Base-by-base conservation (phyloP, 129 eudicot genomes). In the Oenanthe sinensis region DNA sequence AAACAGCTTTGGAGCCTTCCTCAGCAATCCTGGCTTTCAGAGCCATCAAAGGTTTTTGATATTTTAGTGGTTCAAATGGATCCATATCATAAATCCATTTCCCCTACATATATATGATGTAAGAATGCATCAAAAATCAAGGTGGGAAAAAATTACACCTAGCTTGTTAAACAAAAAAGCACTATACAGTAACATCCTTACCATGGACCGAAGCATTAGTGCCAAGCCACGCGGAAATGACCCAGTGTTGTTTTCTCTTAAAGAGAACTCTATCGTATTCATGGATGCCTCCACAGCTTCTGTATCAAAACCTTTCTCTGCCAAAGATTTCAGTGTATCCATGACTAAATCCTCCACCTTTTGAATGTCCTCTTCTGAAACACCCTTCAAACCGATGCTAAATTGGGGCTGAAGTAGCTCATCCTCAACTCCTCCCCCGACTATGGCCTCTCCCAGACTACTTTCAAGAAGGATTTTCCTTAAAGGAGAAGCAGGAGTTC, bases 61-160 rank as follows among this genome's bases (percentile, higher is more conserved):
- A 96, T 80, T 92, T 96, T 71, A 96, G 78, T 79, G 99, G 99
- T 78, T 90, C 91, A 78, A 96, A 96, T 37, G 99, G 99, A 82
- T 96, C 91, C 99, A 86, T 83, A 76, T 92, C 99, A 96, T 96
- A 96, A 19, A 96, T 83, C 99, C 99, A 96, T 81, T 96, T 96
- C 46, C 97, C 99, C 99, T 95, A 70, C 55, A 79, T 86, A 26
- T 47, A 30, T 68, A 46, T 47, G 45, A 20, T 36, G 54, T 8
- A 19, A 65, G n/a, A 13, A 46, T 48, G 69, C 63, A 69, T 54
- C 8, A 13, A 83, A n/a, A 77, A 49, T 54, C 39, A 54, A 67
- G 79, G 33, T 58, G 36, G 14, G 20, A 70, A 24, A 76, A 20
- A 63, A 67, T 10, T 63, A 65, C 43, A 46, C 52, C 52, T 24